Conservation (phyloP, 805 yeast species). For the Starmera pachycereana region DNA sequence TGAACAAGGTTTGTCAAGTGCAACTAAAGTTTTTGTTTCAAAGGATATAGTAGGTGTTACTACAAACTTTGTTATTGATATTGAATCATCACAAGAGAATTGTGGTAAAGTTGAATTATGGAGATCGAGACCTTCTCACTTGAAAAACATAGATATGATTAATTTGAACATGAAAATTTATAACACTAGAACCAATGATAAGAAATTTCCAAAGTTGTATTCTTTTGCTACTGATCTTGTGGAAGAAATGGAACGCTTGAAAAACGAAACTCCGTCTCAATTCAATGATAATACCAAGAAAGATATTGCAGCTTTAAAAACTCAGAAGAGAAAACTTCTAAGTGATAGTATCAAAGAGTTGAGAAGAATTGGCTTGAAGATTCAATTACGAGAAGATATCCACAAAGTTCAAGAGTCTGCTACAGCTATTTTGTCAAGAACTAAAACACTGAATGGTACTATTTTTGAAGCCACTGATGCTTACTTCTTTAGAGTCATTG, state of each 20-base stretch:
- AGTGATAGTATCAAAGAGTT: constrained; percentile 71
- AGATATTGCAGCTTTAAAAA: constrained; percentile 54
- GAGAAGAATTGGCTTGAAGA: constrained; percentile 64
- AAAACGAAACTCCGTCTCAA: constrained; percentile 67
- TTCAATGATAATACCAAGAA: constrained; percentile 70
- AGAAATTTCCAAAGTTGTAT: constrained; percentile 36
- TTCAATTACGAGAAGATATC: constrained; percentile 56
- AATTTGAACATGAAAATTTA: constrained; percentile 47
- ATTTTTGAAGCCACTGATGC: constrained; percentile 35
- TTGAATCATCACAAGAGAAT: constrained; percentile 3
- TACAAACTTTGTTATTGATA: constrained; percentile 5
- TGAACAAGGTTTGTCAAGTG: constrained; percentile 43
- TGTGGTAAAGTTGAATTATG: constrained; percentile 31
- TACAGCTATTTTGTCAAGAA: constrained; percentile 47
- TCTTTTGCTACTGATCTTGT: constrained; percentile 45
- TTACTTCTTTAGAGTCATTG: constrained; percentile 61
- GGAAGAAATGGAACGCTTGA: constrained; percentile 49
- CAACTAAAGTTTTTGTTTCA: constrained; percentile 7
- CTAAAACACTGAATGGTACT: constrained; percentile 33
- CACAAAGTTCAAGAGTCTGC: constrained; percentile 51
- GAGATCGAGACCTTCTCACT: constrained; percentile 44
- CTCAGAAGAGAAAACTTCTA: constrained; percentile 71
- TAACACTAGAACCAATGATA: constrained; percentile 21
- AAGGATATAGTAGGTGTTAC: constrained; percentile 5
- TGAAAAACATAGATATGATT: constrained; percentile 41